Evolutionary conservation across 2,329 filamentous ascomycete species (phyloP).

Genomic region (Gnomoniopsis sp.): DNA sequence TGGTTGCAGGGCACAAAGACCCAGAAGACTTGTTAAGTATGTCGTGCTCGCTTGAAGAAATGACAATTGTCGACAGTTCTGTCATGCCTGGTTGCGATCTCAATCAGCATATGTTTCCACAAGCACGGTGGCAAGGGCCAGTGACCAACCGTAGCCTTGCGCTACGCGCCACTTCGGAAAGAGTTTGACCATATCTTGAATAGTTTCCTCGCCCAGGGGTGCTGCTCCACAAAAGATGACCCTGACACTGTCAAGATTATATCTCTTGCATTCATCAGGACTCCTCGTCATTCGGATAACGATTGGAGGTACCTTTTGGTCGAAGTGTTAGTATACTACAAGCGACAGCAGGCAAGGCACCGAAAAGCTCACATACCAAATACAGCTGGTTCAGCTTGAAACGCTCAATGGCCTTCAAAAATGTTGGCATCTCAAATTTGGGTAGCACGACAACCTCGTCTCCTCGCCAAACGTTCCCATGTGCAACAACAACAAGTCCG

Average conservation of each 20-base stretch:
- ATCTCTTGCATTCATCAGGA: constrained; percentile 57
- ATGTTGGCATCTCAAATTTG: constrained; percentile 66
- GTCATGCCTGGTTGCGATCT: constrained; percentile 60
- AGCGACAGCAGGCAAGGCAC: not conserved
- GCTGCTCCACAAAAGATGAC: constrained; percentile 73
- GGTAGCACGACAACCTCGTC: constrained; percentile 68
- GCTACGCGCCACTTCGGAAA: constrained; percentile 62
- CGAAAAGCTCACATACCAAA: constrained; percentile 43
- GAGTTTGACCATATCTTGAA: constrained; percentile 56
- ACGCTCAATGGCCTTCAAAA: constrained; percentile 60
- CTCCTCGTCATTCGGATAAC: constrained; percentile 73
- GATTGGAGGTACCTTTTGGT: constrained; percentile 68
- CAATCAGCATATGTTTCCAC: not conserved
- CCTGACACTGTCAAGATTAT: constrained; percentile 66
- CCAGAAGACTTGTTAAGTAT: constrained; percentile 71
- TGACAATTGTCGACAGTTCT: constrained; percentile 71
- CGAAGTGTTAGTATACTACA: not conserved
- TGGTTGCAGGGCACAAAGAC: constrained; percentile 61
- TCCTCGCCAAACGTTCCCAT: constrained; percentile 63
- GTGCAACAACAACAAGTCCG: constrained; percentile 66
- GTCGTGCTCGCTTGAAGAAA: constrained; percentile 57
- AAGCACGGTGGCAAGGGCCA: not conserved
- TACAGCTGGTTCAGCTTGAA: constrained; percentile 65
- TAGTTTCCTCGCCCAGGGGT: constrained; percentile 70
- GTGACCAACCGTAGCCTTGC: constrained; percentile 65